Evolutionary conservation across 768 basidiomycete genomes (phyloP), one percentile per base, ranked within the genome.

Genomic region (Trichaptum fuscoviolaceum): DNA sequence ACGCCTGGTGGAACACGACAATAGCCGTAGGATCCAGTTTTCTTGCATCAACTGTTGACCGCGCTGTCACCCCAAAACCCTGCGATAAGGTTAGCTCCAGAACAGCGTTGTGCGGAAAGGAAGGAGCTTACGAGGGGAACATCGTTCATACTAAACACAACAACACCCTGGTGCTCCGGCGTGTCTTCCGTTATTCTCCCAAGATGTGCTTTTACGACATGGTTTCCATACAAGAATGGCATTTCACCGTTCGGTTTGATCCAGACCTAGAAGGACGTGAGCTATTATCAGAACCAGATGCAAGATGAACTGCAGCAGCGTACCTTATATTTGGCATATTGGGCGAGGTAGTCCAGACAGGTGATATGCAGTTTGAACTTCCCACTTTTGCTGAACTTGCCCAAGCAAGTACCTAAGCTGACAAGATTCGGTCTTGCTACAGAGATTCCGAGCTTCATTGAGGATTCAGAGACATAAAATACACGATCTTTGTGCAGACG

Each of bases 161-260:
- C 93, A 1, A 99, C 97, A 60, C 97, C 97, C 75, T 99, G 97
- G 75, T 99, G 96, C 74, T 99, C 97, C 12, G 96, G 96, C 2
- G 96, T 96, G 73, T 99, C 97, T 75, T 99, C 97, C 62, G 97
- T 98, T 75, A 99, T 98, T 67, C 96, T 86, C 20, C 97, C 97
- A n/a, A 99, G 82, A 78, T 99, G 97, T 9, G 97, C 97, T 79
- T 99, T 99, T 69, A 98, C 86, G 67, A 99, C 90, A 79, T 99
- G 96, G 75, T 99, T 99, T 66, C 97, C 97, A 73, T 99, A 99
- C 42, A 99, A 80, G 84, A 96, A 99, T 0, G 97, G 97, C 90
- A 99, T 96, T 79, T 99, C 97, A 73, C 97, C 97, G 70, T 99
- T 96, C 26, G 96, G 90, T 77, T 99, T 99, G 75, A 99, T 95